Base-by-base conservation (phyloP, 345 rosid genomes). In the Pugionium dolabratum region DNA sequence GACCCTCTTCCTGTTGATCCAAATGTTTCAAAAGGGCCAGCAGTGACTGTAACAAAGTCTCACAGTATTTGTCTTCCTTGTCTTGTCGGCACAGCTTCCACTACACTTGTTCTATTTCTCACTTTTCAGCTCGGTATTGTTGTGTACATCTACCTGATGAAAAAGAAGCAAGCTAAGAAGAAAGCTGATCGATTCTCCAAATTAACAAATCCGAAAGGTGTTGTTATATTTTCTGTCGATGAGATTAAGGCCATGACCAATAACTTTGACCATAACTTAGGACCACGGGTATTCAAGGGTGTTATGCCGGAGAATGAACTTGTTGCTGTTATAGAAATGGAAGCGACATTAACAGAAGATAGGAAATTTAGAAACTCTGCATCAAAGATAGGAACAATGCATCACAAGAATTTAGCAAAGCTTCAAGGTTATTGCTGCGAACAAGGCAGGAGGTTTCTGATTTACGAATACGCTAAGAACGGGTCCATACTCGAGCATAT, bases 401-500 rank as follows among this genome's bases (percentile, higher is more conserved):
- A 88, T 76, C 97, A 90, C 81, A 85, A 78, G 76, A 78, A 87
- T 67, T 77, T 91, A 42, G 73, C 81, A 4, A 88, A 81, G 81
- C 79, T 91, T 75, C 81, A 81, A 65, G 97, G 93, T 48, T 85
- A 84, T 60, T 88, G 97, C 61, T 86, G 84, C 1, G 97, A 88
- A 57, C 57, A 64, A 3, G 78, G 75, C 18, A 83, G 72, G 65
- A 78, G 89, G 69, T 80, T 79, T 75, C 73, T 91, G 53, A 85
- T 88, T 37, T 88, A 86, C 6, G 96, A 88, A 65, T 86, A 73
- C 53, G 84, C 85, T 9, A 78, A 70, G 66, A 79, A 80, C 2
- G 91, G 93, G 28, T 83, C 88, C 5, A 1, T 91, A 55, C 84
- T 78, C 2, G 83, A 79, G 67, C 80, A 75, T 60, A 46, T 88